Percentiles rank a stretch among this genome's conserved stretches.
These are phyloP conservation scores for Scleromitrula shiraiana DNA, from an alignment of 2,329 filamentous ascomycete species.

Conservation along the genomic window DNA sequence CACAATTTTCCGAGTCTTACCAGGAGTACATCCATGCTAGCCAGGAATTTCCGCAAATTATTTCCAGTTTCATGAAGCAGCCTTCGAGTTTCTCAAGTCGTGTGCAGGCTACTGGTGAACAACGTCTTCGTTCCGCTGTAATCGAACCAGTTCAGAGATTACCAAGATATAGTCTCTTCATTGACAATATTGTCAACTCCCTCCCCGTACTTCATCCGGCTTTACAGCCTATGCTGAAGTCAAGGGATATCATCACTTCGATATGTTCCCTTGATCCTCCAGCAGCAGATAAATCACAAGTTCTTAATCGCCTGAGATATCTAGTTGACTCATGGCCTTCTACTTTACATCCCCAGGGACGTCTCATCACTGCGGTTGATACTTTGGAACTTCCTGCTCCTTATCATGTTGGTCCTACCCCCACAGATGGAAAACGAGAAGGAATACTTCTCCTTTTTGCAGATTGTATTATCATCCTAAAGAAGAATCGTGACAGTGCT, in stretches of 20 bases:
- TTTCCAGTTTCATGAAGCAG: slow-evolving; percentile 71
- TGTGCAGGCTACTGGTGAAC: slow-evolving; percentile 78
- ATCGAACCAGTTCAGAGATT: slow-evolving; percentile 95
- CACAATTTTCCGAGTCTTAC: slow-evolving; percentile 84
- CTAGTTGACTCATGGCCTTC: slow-evolving; percentile 72
- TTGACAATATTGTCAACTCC: slow-evolving; percentile 86
- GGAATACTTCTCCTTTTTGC: slow-evolving; percentile 80
- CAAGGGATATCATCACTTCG: slow-evolving; percentile 87
- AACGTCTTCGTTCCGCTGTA: slow-evolving; percentile 79
- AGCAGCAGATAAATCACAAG: slow-evolving; percentile 61
- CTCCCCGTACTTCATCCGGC: slow-evolving; percentile 82
- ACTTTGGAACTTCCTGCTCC: slow-evolving; percentile 70
- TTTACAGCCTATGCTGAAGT: slow-evolving; percentile 73
- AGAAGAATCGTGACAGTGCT: slow-evolving; percentile 55
- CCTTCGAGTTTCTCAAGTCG: slow-evolving; percentile 76
- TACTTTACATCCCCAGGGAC: slow-evolving; percentile 63
- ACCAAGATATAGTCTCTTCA: slow-evolving; percentile 89
- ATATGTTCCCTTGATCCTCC: slow-evolving; percentile 89
- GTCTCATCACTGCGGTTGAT: slow-evolving; percentile 75
- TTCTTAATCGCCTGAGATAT: slow-evolving; percentile 65
- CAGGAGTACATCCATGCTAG: slow-evolving; percentile 89
- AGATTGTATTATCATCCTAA: slow-evolving; percentile 70
- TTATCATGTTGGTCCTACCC: slow-evolving; percentile 39
- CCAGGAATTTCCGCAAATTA: slow-evolving; percentile 73
- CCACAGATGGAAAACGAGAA: slow-evolving; percentile 33